Evolutionary conservation across 495 filamentous ascomycete genomes (phyloP), one percentile per base, ranked within the genome.

Genomic region (Penicillium odoratum): DNA sequence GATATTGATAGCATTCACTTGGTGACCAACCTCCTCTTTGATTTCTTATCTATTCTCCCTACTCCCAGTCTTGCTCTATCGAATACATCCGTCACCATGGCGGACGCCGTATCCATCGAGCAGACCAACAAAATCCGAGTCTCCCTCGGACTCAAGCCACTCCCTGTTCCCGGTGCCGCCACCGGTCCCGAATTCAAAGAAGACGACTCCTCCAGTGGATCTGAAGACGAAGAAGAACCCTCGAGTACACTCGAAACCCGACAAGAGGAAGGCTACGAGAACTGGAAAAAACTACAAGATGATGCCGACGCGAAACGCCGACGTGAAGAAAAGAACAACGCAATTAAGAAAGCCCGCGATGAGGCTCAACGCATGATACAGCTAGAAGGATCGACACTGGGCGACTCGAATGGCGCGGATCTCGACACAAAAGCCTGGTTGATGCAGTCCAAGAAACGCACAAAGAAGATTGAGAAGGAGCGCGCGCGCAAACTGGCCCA

Each of bases 111-210:
- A 30, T 88, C 89, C 53, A 93, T 98, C 69, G 92, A 96, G 69
- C 91, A 96, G 79, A 90, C 91, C 47, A 98, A 98, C 80, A 90
- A 92, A 67, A 86, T 97, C 62, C 93, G 94, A 44, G 81, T 86
- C 58, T 90, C 91, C 38, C 81, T 97, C 62, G 94, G 94, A 57
- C 86, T 97, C 77, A 91, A 92, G 65, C 93, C 92, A 33, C 80
- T 98, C 61, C 92, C 92, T 48, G 89, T 95, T 8, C 89, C 90
- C 21, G 88, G 89, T 49, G 70, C 70, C 46, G 60, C 66, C 59
- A 55, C 63, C 21, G 85, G 84, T 42, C 85, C 83, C n/a, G 63
- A 75, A 11, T 88, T 89, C 77, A 87, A 85, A 65, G 77, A 77
- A 50, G 63, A 76, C 29, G 74, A 80, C 56, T 67, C 77, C 13